Evolutionary conservation across 139 green algal genomes (phyloP).

Genomic region (Chlamydomonas eustigma): DNA sequence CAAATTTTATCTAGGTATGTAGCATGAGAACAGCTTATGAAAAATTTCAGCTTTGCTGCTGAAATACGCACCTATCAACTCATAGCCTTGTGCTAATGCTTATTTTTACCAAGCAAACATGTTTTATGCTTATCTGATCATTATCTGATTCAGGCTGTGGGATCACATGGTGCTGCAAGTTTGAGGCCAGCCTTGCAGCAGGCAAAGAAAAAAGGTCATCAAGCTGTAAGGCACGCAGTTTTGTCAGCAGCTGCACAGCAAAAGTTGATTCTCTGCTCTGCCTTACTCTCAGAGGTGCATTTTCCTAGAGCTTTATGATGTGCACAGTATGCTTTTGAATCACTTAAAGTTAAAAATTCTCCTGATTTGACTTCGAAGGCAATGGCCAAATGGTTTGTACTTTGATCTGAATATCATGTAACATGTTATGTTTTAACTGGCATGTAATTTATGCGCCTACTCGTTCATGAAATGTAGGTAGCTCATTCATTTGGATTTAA

Average conservation of each 20-base stretch:
- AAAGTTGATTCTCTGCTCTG: neutral
- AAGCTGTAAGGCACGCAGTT: neutral
- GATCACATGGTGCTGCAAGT: neutral
- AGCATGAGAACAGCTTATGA: neutral
- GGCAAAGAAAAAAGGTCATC: neutral
- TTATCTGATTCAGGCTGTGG: neutral
- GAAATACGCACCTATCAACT: neutral
- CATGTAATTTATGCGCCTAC: neutral
- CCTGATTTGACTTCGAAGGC: neutral
- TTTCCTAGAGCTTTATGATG: neutral
- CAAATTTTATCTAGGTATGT: neutral
- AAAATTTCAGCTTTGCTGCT: neutral
- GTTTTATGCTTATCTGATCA: neutral
- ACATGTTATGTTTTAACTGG: too few relatives aligned
- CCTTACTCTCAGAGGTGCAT: neutral
- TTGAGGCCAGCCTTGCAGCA: neutral
- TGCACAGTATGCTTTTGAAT: neutral
- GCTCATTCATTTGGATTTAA: neutral
- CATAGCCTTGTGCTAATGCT: neutral
- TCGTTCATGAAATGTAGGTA: neutral
- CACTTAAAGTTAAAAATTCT: neutral
- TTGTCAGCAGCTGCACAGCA: neutral
- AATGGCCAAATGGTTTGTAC: neutral
- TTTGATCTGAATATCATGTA: too few relatives aligned
- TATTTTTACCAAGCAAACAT: neutral